phyloP scores from a whole-genome alignment of 129 eudicot genomes.

The Logfia minima region DNA sequence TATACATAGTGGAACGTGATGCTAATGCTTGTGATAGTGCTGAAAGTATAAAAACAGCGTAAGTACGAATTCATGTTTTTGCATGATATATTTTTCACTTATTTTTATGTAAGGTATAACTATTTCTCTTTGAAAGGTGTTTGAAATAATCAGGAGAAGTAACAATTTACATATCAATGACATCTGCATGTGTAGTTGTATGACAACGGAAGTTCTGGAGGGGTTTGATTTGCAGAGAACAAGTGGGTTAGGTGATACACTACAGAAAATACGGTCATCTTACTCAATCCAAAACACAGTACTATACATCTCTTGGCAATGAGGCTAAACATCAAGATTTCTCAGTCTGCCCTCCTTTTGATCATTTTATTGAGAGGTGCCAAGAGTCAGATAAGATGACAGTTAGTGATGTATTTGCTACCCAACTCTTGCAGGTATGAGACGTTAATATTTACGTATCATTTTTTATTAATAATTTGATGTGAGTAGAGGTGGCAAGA shows the following conservation, averaged over 20 bases:
- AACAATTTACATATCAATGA: background rate
- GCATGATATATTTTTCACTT: background rate
- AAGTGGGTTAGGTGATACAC: slow-evolving; percentile 71
- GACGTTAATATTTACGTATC: background rate
- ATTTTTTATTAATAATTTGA: background rate
- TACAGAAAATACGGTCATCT: slow-evolving; percentile 70
- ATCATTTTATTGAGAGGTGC: slow-evolving; percentile 63
- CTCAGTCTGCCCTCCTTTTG: slow-evolving; percentile 55
- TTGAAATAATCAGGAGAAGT: background rate
- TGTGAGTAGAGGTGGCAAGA: background rate
- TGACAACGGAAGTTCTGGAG: slow-evolving; percentile 93
- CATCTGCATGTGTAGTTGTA: slow-evolving; percentile 60
- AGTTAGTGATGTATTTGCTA: slow-evolving; percentile 84
- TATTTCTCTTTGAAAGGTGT: background rate
- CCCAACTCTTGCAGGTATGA: slow-evolving; percentile 93
- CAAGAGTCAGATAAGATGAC: slow-evolving; percentile 82
- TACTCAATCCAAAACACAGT: slow-evolving; percentile 62
- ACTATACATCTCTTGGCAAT: slow-evolving; percentile 47
- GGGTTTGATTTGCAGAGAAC: slow-evolving; percentile 98
- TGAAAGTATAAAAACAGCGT: slow-evolving; percentile 98
- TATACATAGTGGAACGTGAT: slow-evolving; percentile 93
- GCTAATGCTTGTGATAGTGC: slow-evolving; percentile 83
- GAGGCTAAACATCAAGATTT: slow-evolving; percentile 26
- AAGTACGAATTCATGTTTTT: slow-evolving; percentile 31
- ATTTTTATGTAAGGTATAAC: background rate